Evolutionary conservation across 1,284 basidiomycete genomes (phyloP).

Genomic region (Ceraceosorus guamensis): DNA sequence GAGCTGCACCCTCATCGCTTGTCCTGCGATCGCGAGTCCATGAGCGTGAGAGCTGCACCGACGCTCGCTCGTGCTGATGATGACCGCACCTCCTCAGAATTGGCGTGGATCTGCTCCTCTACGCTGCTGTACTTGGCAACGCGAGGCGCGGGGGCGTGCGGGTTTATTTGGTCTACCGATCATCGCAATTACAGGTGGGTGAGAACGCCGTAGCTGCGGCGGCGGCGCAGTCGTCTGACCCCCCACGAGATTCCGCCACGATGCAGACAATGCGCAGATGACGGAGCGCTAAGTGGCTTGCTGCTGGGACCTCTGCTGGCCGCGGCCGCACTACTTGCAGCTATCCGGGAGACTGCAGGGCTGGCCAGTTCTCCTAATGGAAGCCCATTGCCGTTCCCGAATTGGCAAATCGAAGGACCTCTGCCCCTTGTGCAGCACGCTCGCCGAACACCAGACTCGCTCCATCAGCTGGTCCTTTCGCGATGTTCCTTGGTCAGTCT

Average conservation of each 20-base stretch:
- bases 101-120: slow-evolving; percentile 20
- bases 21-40: no score
- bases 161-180: slow-evolving; percentile 38
- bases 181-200: slow-evolving; percentile 19
- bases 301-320: slow-evolving; percentile 32
- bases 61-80: background rate
- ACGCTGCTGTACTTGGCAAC: slow-evolving; percentile 27
- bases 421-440: slow-evolving; percentile 21
- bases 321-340: slow-evolving; percentile 23
- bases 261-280: slow-evolving; percentile 17
- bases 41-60: background rate
- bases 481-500: slow-evolving; percentile 31
- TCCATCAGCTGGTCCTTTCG: slow-evolving; percentile 27
- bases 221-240: background rate
- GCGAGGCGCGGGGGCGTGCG: slow-evolving; percentile 18
- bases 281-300: slow-evolving; percentile 32
- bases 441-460: slow-evolving; percentile 14
- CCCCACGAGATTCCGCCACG: background rate
- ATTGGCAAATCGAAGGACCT: slow-evolving; percentile 28
- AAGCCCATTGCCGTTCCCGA: slow-evolving; percentile 21
- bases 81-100: slow-evolving; percentile 18
- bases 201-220: no score
- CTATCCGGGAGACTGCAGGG: slow-evolving; percentile 18
- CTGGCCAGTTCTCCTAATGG: slow-evolving; percentile 13
- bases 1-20: no score